Evolutionary conservation across 805 yeast species (phyloP).

Genomic region (Yamadazyma paraphyllophila): DNA sequence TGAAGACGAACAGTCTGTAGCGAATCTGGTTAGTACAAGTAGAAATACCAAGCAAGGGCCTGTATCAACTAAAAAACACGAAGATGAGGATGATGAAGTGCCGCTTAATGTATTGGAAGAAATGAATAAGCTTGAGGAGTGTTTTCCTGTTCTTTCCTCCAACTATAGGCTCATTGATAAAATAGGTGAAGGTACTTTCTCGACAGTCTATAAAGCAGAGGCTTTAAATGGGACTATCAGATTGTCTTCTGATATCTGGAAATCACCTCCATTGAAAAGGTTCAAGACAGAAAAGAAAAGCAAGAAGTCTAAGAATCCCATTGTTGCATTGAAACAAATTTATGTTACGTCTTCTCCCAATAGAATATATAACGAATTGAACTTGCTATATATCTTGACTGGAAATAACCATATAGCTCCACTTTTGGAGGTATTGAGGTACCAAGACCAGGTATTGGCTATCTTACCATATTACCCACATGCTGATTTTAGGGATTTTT

Average conservation of each 20-base stretch:
- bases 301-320: constrained; percentile 33
- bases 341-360: constrained; percentile 95
- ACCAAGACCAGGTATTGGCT: constrained; percentile 89
- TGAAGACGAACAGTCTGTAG: too few relatives aligned
- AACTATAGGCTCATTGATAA: constrained; percentile 53
- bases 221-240: constrained; percentile 44
- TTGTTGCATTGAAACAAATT: constrained; percentile 88
- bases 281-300: constrained; percentile 7
- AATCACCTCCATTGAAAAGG: constrained; percentile 42
- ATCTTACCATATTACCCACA: constrained; percentile 90
- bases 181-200: constrained; percentile 67
- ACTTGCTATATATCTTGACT: constrained; percentile 64
- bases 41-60: not conserved
- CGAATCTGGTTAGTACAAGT: too few relatives aligned
- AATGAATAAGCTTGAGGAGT: constrained; percentile 50
- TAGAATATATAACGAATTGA: constrained; percentile 85
- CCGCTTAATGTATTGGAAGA: constrained; percentile 56
- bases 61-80: not conserved
- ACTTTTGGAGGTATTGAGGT: constrained; percentile 79
- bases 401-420: constrained; percentile 82
- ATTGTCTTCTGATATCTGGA: constrained; percentile 42
- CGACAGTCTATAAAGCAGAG: constrained; percentile 61
- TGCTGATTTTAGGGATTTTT: constrained; percentile 85
- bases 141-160: constrained; percentile 52
- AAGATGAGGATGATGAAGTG: constrained; percentile 44